Conservation (phyloP, 371 early-diverging fungal genomes). For the Rhizomucor miehei region DNA sequence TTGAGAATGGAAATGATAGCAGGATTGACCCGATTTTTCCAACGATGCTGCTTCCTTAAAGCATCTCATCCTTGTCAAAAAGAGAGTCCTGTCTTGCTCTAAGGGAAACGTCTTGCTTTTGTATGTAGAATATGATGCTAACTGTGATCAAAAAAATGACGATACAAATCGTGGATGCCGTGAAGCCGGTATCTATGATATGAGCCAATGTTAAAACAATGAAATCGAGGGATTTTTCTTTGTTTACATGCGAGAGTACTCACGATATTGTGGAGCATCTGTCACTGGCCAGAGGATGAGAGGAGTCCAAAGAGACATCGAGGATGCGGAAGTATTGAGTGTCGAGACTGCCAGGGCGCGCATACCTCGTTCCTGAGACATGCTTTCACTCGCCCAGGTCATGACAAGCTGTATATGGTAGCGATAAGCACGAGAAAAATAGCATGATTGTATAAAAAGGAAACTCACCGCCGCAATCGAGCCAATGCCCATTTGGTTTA, state of each 20-base stretch:
- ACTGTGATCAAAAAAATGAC: not conserved
- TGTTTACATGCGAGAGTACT: not conserved
- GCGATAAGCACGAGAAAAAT: not conserved
- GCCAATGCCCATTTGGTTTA: constrained; percentile 36
- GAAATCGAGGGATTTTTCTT: not conserved
- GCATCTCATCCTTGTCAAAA: too few relatives aligned
- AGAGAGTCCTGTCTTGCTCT: too few relatives aligned
- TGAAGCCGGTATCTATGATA: not conserved
- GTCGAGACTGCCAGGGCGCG: constrained; percentile 47
- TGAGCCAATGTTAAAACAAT: not conserved
- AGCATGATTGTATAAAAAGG: not conserved
- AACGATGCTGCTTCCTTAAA: too few relatives aligned
- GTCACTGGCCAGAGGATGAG: constrained; percentile 52
- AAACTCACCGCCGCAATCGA: constrained; percentile 32
- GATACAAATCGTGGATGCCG: not conserved
- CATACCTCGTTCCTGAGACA: constrained; percentile 26
- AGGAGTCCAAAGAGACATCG: constrained; percentile 38
- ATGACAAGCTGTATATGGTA: constrained; percentile 35
- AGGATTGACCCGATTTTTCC: too few relatives aligned
- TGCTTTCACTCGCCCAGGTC: constrained; percentile 52
- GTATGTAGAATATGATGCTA: not conserved
- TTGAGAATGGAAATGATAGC: too few relatives aligned
- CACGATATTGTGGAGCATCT: constrained; percentile 41
- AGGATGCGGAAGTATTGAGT: constrained; percentile 42
- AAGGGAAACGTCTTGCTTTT: too few relatives aligned